Conservation (phyloP, 768 basidiomycete genomes). For the Tephrocybe sp. region DNA sequence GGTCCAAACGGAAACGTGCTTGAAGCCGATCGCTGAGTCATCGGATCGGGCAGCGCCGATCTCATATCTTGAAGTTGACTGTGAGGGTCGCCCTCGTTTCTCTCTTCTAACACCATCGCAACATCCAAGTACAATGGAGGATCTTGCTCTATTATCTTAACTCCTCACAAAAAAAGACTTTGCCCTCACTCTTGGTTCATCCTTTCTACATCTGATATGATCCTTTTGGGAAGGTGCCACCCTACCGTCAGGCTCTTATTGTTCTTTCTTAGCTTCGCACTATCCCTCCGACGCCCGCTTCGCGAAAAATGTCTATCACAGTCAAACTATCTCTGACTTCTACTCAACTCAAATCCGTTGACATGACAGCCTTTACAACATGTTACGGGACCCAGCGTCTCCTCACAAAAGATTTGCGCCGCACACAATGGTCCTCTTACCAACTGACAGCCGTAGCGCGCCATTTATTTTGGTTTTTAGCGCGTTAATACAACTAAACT, state of each 20-base stretch:
- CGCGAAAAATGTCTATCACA: constrained; percentile 31
- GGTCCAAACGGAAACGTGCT: constrained; percentile 12
- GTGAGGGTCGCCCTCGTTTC: not conserved
- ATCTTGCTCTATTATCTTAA: constrained; percentile 34
- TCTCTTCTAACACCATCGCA: constrained; percentile 27
- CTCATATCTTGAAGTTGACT: constrained; percentile 18
- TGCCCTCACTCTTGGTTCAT: constrained; percentile 33
- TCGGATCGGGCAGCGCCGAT: constrained; percentile 25
- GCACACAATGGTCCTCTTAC: constrained; percentile 50
- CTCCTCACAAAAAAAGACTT: constrained; percentile 18
- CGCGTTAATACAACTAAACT: constrained; percentile 40
- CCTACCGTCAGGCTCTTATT: constrained; percentile 53
- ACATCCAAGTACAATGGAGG: constrained; percentile 35
- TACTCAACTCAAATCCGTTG: constrained; percentile 45
- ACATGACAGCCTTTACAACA: constrained; percentile 53
- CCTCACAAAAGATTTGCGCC: constrained; percentile 49
- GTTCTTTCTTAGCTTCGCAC: constrained; percentile 39
- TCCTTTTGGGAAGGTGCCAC: constrained; percentile 37
- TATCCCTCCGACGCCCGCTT: constrained; percentile 26
- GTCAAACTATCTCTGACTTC: constrained; percentile 37
- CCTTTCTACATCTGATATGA: constrained; percentile 33
- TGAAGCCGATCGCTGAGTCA: constrained; percentile 34
- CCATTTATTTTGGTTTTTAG: constrained; percentile 40
- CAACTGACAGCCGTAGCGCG: constrained; percentile 42
- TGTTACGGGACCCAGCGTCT: constrained; percentile 33